A percentile compares a stretch with the other conserved stretches of the same genome.
phyloP scores from a whole-genome alignment of 1,139 yeast genomes.

The Zygosaccharomyces pseudobailii region DNA sequence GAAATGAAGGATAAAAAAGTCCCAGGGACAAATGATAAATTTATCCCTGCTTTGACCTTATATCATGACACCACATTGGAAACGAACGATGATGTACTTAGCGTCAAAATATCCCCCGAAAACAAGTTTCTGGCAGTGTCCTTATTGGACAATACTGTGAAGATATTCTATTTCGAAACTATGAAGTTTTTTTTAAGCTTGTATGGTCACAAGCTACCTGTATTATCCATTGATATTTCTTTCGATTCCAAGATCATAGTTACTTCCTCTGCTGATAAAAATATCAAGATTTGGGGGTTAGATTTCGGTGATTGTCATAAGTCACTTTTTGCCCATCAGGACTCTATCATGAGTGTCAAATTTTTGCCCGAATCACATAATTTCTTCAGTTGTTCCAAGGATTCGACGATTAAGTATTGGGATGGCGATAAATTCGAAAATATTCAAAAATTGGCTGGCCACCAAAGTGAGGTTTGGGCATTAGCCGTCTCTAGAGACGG shows the following conservation, averaged over 20 bases:
- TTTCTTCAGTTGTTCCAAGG: slow-evolving; percentile 88
- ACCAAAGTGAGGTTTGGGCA: slow-evolving; percentile 93
- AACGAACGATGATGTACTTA: slow-evolving; percentile 75
- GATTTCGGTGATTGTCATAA: slow-evolving; percentile 99
- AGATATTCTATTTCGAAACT: slow-evolving; percentile 82
- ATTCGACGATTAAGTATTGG: slow-evolving; percentile 89
- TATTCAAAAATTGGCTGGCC: slow-evolving; percentile 80
- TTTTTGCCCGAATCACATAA: slow-evolving; percentile 82
- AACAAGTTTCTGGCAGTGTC: slow-evolving; percentile 75
- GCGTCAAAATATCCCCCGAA: slow-evolving; percentile 82
- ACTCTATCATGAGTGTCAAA: slow-evolving; percentile 81
- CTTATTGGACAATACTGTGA: slow-evolving; percentile 85
- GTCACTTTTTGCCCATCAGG: slow-evolving; percentile 95
- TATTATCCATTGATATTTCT: slow-evolving; percentile 83
- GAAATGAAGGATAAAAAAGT: slow-evolving; percentile 59
- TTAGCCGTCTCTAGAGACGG: slow-evolving; percentile 73
- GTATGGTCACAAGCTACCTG: slow-evolving; percentile 96
- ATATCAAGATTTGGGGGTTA: slow-evolving; percentile 95
- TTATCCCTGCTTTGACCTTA: slow-evolving; percentile 52
- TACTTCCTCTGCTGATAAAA: slow-evolving; percentile 94
- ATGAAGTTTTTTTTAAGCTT: slow-evolving; percentile 81
- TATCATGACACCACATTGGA: slow-evolving; percentile 78
- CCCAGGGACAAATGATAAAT: slow-evolving; percentile 57
- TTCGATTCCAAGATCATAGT: slow-evolving; percentile 79
- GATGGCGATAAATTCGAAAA: slow-evolving; percentile 97